Percentiles rank a stretch among this genome's conserved stretches.
phyloP scores from a whole-genome alignment of 108 stramenopile species.

The Cyclostephanos invisitatus region DNA sequence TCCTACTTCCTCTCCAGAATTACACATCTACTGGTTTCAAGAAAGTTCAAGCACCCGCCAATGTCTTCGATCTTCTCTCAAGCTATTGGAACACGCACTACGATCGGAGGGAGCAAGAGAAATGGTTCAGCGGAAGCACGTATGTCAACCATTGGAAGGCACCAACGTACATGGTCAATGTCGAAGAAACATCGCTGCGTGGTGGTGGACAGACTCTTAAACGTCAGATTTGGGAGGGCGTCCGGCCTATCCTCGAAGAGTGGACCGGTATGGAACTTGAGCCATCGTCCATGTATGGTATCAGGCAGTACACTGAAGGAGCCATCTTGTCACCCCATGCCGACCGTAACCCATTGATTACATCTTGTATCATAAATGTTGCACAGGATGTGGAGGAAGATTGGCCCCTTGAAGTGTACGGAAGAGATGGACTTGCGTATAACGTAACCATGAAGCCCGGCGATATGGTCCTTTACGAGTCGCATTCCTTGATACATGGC shows the following conservation, averaged over 20 bases:
- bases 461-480: constrained; percentile 78
- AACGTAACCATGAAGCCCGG: constrained; percentile 81
- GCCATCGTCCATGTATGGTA: constrained; percentile 86
- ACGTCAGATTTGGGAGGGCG: constrained; percentile 73
- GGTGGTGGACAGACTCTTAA: constrained; percentile 75
- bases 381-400: constrained; percentile 90
- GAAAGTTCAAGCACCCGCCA: constrained; percentile 65
- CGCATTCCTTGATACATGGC: constrained; percentile 72
- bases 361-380: constrained; percentile 89
- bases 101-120: constrained; percentile 53
- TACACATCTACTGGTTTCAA: constrained; percentile 82
- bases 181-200: constrained; percentile 65
- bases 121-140: constrained; percentile 73
- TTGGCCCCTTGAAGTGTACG: constrained; percentile 92
- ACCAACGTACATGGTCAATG: constrained; percentile 78
- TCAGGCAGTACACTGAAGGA: constrained; percentile 81
- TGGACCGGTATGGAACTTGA: constrained; percentile 89
- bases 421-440: constrained; percentile 77
- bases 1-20: constrained; percentile 42
- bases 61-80: constrained; percentile 58
- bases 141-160: constrained; percentile 78
- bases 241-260: constrained; percentile 73
- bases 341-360: constrained; percentile 87
- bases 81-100: constrained; percentile 69
- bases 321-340: constrained; percentile 86